Conservation (phyloP, 441 rosid species). For the Euphorbia celastroides region DNA sequence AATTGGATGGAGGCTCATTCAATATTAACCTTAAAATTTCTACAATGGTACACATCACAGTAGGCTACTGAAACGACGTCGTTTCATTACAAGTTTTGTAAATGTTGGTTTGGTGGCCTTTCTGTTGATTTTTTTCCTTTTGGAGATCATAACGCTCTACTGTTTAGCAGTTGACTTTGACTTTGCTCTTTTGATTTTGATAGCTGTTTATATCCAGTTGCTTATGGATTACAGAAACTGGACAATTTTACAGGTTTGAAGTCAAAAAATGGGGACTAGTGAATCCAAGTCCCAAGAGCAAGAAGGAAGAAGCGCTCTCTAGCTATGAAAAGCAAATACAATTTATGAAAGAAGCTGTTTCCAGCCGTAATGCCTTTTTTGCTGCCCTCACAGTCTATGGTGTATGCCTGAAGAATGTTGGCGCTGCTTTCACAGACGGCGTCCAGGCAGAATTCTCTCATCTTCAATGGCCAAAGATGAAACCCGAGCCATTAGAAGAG, state of each 20-base stretch:
- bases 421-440: constrained; percentile 85
- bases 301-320: constrained; percentile 72
- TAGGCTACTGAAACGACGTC: too few species aligned
- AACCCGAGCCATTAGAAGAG: neutral
- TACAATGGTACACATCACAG: neutral
- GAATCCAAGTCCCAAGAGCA: constrained; percentile 80
- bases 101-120: too few species aligned
- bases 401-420: constrained; percentile 70
- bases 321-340: constrained; percentile 68
- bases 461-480: neutral
- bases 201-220: neutral
- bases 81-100: too few species aligned
- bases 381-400: constrained; percentile 76
- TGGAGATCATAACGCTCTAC: neutral
- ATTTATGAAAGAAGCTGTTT: constrained; percentile 63
- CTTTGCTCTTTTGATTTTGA: neutral
- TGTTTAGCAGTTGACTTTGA: neutral
- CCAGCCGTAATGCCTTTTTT: constrained; percentile 76
- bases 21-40: neutral
- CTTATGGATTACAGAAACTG: neutral
- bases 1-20: too few species aligned
- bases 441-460: constrained; percentile 48
- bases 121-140: neutral
- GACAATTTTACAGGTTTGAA: too few species aligned
- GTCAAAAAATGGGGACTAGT: constrained; percentile 73